phyloP scores from a whole-genome alignment of 495 filamentous ascomycete genomes.

The Bacidia rubella region DNA sequence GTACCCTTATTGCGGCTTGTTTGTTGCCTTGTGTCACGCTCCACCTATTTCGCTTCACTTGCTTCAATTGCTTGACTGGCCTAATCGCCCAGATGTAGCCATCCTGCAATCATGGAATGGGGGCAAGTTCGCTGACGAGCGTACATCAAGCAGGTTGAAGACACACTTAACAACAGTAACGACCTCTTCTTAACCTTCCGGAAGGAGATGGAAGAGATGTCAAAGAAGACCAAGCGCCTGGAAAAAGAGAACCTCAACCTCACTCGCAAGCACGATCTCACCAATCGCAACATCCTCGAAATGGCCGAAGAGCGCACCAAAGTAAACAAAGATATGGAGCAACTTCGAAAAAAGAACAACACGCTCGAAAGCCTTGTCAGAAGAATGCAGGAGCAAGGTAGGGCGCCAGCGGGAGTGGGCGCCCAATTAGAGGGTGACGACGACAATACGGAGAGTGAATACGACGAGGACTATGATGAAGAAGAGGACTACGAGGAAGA shows the following conservation, averaged over 20 bases:
- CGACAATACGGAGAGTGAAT: constrained; percentile 57
- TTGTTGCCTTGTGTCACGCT: neutral
- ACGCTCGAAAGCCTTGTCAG: constrained; percentile 88
- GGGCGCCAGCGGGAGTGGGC: constrained; percentile 46
- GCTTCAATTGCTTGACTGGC: neutral
- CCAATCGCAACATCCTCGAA: constrained; percentile 87
- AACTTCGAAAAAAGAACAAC: constrained; percentile 73
- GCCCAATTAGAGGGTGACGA: constrained; percentile 47
- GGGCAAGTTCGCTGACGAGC: neutral
- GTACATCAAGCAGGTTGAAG: constrained; percentile 61
- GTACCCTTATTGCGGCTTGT: too few species aligned
- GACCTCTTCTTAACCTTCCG: constrained; percentile 95
- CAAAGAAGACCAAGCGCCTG: constrained; percentile 93
- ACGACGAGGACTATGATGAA: constrained; percentile 49
- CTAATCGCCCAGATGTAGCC: neutral
- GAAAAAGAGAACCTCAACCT: constrained; percentile 92
- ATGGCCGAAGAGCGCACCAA: constrained; percentile 94
- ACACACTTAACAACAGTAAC: constrained; percentile 97
- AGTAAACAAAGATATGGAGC: constrained; percentile 65
- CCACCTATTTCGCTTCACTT: neutral
- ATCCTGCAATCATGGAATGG: neutral
- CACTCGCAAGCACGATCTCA: constrained; percentile 84
- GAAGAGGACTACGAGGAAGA: constrained; percentile 64
- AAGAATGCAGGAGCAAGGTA: constrained; percentile 85
- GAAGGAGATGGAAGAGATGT: constrained; percentile 99